phyloP scores from a whole-genome alignment of 2,329 filamentous ascomycete genomes.

The Fusarium sp. region DNA sequence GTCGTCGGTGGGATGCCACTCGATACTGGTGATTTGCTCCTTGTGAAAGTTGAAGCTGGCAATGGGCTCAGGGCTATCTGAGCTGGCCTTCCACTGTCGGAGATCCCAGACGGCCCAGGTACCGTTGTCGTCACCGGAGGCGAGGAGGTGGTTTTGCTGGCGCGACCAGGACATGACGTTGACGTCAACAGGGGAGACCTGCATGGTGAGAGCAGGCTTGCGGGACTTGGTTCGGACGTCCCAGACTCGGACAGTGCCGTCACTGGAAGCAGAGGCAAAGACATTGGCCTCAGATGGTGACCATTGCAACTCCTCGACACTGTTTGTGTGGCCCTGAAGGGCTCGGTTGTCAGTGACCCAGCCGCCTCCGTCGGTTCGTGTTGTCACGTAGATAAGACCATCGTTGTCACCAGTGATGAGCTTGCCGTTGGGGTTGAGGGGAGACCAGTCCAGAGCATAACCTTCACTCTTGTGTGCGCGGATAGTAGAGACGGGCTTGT shows the following conservation, averaged over 20 bases:
- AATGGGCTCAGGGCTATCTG: constrained; percentile 79
- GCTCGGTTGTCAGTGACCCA: constrained; percentile 88
- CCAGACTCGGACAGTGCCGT: constrained; percentile 96
- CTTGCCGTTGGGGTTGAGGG: constrained; percentile 79
- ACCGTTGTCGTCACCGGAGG: constrained; percentile 92
- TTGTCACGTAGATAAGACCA: constrained; percentile 89
- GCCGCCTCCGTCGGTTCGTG: constrained; percentile 85
- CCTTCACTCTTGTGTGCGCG: constrained; percentile 93
- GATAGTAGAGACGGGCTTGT: constrained; percentile 88
- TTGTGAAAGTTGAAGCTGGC: constrained; percentile 96
- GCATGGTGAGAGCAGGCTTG: constrained; percentile 86
- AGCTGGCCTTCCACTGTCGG: constrained; percentile 83
- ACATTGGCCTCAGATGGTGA: constrained; percentile 92
- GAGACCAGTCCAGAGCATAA: constrained; percentile 98
- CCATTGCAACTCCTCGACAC: constrained; percentile 97
- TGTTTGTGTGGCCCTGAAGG: constrained; percentile 85
- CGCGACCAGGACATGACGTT: constrained; percentile 97
- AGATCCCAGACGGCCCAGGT: constrained; percentile 97
- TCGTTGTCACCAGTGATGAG: constrained; percentile 92
- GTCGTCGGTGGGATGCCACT: constrained; percentile 98
- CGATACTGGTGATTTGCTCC: constrained; percentile 93
- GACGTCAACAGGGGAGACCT: constrained; percentile 86
- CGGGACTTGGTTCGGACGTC: constrained; percentile 92
- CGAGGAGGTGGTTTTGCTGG: constrained; percentile 88
- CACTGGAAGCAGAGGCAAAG: constrained; percentile 92